phyloP scores from a whole-genome alignment of 495 filamentous ascomycete species.

The Penicillium ochrochloron region DNA sequence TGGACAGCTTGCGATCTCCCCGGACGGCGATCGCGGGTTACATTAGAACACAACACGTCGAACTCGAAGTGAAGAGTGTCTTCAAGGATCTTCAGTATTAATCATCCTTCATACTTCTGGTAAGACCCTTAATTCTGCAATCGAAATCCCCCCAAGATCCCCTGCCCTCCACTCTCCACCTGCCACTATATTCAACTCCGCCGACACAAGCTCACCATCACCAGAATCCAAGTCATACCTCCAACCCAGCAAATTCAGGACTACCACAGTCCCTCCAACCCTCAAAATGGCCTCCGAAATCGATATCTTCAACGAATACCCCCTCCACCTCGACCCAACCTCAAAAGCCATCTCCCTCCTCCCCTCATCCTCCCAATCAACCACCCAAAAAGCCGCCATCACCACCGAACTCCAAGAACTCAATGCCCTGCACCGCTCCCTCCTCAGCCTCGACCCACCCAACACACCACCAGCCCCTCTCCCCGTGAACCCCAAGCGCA shows the following conservation, averaged over 20 bases:
- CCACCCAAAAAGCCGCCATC: constrained; percentile 49
- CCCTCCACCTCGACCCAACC: constrained; percentile 76
- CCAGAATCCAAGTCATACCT: constrained; percentile 5
- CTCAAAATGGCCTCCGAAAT: constrained; percentile 43
- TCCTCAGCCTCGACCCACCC: constrained; percentile 60
- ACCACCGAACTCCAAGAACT: constrained; percentile 69
- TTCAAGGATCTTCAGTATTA: background rate
- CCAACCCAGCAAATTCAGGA: constrained; percentile 9
- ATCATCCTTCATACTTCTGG: background rate
- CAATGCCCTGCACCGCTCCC: constrained; percentile 73
- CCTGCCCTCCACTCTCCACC: background rate
- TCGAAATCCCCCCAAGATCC: background rate
- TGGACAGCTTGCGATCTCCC: constrained; percentile 36
- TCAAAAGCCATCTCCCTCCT: constrained; percentile 75
- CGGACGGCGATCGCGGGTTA: constrained; percentile 13
- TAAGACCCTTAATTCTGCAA: background rate
- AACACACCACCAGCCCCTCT: constrained; percentile 75
- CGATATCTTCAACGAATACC: constrained; percentile 83
- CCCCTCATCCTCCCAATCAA: constrained; percentile 36
- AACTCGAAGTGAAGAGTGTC: background rate
- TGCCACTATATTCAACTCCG: background rate
- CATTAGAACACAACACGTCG: background rate
- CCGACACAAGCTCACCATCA: constrained; percentile 21
- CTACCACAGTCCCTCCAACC: constrained; percentile 15
- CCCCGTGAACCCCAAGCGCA: constrained; percentile 83